Evolutionary conservation across 306 rosid species (phyloP).

Genomic region (Dryas alaskensis): DNA sequence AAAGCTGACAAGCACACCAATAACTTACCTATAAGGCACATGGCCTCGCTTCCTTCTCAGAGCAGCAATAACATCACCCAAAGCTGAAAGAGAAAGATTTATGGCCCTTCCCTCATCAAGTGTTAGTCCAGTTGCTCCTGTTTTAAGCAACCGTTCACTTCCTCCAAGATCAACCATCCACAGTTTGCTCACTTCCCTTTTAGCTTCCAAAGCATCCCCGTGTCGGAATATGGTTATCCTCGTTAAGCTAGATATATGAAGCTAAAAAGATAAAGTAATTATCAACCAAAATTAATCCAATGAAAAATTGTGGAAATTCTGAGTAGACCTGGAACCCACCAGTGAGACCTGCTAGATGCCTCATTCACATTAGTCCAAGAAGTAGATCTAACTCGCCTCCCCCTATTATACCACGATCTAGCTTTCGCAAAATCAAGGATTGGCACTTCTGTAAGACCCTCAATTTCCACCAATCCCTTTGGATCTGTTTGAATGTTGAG

Average conservation of each 20-base stretch:
- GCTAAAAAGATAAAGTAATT: constrained; percentile 88
- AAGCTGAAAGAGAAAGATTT: constrained; percentile 95
- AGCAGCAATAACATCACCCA: constrained; percentile 93
- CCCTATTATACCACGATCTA: constrained; percentile 82
- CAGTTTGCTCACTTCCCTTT: constrained; percentile 66
- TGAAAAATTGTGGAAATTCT: constrained; percentile 33
- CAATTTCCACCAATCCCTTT: constrained; percentile 77
- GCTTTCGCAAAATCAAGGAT: constrained; percentile 70
- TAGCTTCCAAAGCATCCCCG: constrained; percentile 51
- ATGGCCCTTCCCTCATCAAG: constrained; percentile 96
- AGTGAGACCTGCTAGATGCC: constrained; percentile 96
- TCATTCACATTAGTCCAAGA: constrained; percentile 94
- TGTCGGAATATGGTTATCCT: constrained; percentile 75
- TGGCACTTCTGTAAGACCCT: constrained; percentile 85
- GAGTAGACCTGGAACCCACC: constrained; percentile 64
- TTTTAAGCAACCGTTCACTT: constrained; percentile 84
- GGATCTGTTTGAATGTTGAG: constrained; percentile 95
- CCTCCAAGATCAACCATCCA: constrained; percentile 99
- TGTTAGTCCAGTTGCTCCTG: constrained; percentile 88
- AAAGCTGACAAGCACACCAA: constrained; percentile 23
- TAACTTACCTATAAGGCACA: constrained; percentile 85
- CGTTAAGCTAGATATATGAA: constrained; percentile 95
- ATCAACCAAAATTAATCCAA: constrained; percentile 69
- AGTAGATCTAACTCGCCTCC: constrained; percentile 77
- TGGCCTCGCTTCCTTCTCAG: constrained; percentile 79